Conservation (phyloP, 495 filamentous ascomycete genomes). For the Xylaria castorea region DNA sequence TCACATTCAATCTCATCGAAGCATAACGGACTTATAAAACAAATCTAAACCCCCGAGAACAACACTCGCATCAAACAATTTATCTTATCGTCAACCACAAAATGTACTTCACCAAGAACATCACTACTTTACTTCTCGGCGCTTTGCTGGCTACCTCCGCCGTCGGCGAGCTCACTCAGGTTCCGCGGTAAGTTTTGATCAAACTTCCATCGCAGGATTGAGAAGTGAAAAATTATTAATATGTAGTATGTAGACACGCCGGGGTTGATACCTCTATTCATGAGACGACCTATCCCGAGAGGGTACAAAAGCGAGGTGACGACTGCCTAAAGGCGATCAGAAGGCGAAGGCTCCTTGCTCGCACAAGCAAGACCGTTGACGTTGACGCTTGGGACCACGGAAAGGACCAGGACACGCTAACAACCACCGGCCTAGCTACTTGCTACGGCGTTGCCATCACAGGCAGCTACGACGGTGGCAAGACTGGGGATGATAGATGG, state of each 20-base stretch:
- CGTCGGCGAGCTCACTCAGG: neutral
- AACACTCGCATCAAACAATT: neutral
- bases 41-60: neutral
- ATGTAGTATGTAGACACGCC: neutral
- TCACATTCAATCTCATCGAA: neutral
- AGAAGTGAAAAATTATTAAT: neutral
- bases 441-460: constrained; percentile 10
- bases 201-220: neutral
- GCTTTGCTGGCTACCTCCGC: constrained; percentile 2
- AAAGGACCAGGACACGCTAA: neutral
- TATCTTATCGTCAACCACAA: neutral
- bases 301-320: neutral
- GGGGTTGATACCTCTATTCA: neutral
- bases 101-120: constrained; percentile 7
- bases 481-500: neutral
- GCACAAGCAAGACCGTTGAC: neutral
- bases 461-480: neutral
- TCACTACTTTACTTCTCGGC: neutral
- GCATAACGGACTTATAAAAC: neutral
- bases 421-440: neutral
- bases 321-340: neutral
- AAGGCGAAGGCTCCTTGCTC: neutral
- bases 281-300: neutral
- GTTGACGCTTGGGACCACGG: neutral
- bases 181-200: constrained; percentile 1